These are phyloP conservation scores for Macaranga tanarius DNA, from an alignment of 441 rosid genomes.

Conservation along the genomic window DNA sequence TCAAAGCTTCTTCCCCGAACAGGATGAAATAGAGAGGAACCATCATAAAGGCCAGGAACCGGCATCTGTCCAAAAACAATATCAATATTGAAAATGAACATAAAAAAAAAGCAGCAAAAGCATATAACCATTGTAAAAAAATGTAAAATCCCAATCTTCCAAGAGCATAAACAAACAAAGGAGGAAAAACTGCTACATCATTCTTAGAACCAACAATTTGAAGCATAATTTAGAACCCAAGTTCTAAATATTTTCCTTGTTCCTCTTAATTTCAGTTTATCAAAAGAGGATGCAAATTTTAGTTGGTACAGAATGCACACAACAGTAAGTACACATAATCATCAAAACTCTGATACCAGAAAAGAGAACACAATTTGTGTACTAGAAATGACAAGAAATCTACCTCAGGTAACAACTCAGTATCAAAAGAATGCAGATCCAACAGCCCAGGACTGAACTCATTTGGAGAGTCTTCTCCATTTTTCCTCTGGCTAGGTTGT, in stretches of 20 bases:
- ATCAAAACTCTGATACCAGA: background rate
- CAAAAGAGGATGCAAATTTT: background rate
- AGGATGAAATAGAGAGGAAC: conserved; percentile 58
- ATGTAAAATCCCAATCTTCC: background rate
- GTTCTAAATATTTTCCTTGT: background rate
- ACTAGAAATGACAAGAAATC: conserved; percentile 1
- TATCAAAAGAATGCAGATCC: conserved; percentile 96
- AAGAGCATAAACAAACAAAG: background rate
- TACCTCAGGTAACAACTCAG: conserved; percentile 97
- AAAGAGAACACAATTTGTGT: background rate
- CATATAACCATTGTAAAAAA: background rate
- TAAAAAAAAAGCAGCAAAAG: background rate
- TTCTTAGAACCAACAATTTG: background rate
- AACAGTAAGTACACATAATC: background rate
- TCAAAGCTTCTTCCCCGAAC: conserved; percentile 79
- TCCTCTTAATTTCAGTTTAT: background rate
- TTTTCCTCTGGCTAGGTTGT: conserved; percentile 59
- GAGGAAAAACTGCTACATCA: background rate
- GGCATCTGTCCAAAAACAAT: conserved; percentile 53
- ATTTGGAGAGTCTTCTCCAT: conserved; percentile 61
- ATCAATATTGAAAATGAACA: background rate
- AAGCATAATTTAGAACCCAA: background rate
- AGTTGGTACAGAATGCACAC: background rate
- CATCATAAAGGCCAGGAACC: conserved; percentile 54
- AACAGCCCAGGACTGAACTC: conserved; percentile 97